phyloP scores from a whole-genome alignment of 2,329 filamentous ascomycete genomes.

The Capronia americana region DNA sequence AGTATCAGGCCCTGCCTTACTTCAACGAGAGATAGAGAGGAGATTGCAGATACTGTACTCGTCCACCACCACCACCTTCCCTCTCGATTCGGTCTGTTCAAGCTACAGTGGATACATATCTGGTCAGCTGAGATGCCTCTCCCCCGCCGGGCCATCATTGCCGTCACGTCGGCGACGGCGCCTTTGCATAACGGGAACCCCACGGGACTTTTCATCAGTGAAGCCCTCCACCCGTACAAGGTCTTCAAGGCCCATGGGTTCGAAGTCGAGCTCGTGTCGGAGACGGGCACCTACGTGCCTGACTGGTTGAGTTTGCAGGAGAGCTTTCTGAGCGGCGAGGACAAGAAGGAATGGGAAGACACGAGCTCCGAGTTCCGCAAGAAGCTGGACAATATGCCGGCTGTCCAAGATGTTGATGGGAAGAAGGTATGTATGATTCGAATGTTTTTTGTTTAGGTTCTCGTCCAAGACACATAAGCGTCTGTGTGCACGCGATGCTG shows the following conservation, averaged over 20 bases:
- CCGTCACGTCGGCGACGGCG: slow-evolving; percentile 53
- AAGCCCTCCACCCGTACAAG: slow-evolving; percentile 58
- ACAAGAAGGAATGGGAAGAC: slow-evolving; percentile 51
- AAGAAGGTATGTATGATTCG: slow-evolving; percentile 15
- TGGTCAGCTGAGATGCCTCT: slow-evolving; percentile 18
- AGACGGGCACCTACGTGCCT: slow-evolving; percentile 48
- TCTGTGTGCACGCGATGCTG: not conserved
- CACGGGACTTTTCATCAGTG: slow-evolving; percentile 54
- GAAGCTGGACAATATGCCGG: slow-evolving; percentile 54
- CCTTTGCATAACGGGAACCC: slow-evolving; percentile 47
- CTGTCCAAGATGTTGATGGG: slow-evolving; percentile 47
- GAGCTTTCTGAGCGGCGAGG: slow-evolving; percentile 52
- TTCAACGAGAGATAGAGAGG: not conserved
- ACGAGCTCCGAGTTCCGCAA: slow-evolving; percentile 51
- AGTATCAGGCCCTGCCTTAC: not conserved
- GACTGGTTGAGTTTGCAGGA: slow-evolving; percentile 51
- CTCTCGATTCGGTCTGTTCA: not conserved
- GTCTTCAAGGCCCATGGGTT: slow-evolving; percentile 47
- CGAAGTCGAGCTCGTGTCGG: slow-evolving; percentile 51
- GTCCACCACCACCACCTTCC: not conserved
- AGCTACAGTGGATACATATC: not conserved
- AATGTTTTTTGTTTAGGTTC: not conserved
- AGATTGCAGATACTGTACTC: not conserved
- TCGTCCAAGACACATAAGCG: not conserved
- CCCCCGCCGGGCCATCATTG: slow-evolving; percentile 51